Base-by-base conservation (phyloP, 345 rosid genomes). In the Hibiscus trionum region DNA sequence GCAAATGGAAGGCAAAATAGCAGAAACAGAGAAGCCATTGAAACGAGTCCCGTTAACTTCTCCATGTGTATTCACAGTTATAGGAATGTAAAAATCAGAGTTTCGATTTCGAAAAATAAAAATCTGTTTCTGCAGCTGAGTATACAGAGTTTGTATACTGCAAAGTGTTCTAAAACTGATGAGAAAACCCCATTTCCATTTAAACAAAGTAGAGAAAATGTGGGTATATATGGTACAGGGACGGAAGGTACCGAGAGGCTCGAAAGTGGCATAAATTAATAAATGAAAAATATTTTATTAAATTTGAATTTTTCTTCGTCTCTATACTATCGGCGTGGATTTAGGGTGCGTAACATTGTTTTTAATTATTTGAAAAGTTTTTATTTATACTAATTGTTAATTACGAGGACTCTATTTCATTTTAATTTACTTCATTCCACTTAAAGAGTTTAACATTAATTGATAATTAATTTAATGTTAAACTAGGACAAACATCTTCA, bases 1-100 rank as follows among this genome's bases (percentile, higher is more conserved):
- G 86, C 91, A 27, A 80, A 76, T 4, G 95, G 96, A 35, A 89
- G 74, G 71, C 80, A 86, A 33, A 89, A 79, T 5, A 90, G 79
- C 55, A 89, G 78, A 69, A 90, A 59, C 77, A 88, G 75, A 78
- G 84, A 71, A 75, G 81, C 77, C 74, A 84, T 70, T 33, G 87
- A 75, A 46, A 76, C 63, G 73, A 66, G 73, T 44, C 68, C 74
- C 72, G 10, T 29, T 76, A 57, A 26, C 78, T 66, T 81, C 81
- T 66, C 85, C 87, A 80, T 82, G 10, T 49, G 29, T 14, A 50
- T 21, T 11, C 44, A 39, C n/a, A 21, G 37, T 69, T 37, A 39
- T 11, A 12, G 4, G 11, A 6, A 0, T 0, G 6, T 37, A 37
- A 37, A 44, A 64, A 1, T 15, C 3, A 10, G 14, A n/a, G 10